Evolutionary conservation across 768 basidiomycete species (phyloP).

Genomic region (Lentinula lateritia): DNA sequence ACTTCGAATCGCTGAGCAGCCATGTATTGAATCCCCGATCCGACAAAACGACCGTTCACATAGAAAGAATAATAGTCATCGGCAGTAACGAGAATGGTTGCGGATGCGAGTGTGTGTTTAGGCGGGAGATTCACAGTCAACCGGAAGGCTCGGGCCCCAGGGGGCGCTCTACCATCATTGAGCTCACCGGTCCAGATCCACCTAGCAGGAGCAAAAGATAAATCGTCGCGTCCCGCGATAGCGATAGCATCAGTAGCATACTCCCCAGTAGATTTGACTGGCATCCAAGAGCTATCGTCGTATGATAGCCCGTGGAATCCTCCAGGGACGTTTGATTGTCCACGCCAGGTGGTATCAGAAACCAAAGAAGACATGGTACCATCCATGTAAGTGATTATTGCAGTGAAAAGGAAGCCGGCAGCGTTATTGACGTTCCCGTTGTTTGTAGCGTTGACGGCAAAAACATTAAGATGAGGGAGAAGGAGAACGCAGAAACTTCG

Average conservation of each 20-base stretch:
- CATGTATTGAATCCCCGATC: slow-evolving; percentile 3
- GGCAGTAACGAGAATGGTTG: slow-evolving; percentile 18
- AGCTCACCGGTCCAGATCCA: slow-evolving; percentile 24
- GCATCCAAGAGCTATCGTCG: slow-evolving; percentile 18
- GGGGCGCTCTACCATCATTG: slow-evolving; percentile 9
- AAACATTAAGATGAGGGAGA: slow-evolving; percentile 13
- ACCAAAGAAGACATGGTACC: slow-evolving; percentile 18
- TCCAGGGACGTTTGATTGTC: slow-evolving; percentile 15
- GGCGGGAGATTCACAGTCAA: slow-evolving; percentile 16
- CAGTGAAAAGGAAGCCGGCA: slow-evolving; percentile 22
- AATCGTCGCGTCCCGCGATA: slow-evolving; percentile 12
- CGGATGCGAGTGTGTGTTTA: slow-evolving; percentile 17
- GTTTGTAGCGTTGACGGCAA: slow-evolving; percentile 25
- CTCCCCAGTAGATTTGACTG: slow-evolving; percentile 12
- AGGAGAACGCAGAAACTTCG: slow-evolving; percentile 17
- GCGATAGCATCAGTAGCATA: slow-evolving; percentile 22
- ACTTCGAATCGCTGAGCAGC: slow-evolving; percentile 3
- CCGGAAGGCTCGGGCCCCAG: slow-evolving; percentile 22
- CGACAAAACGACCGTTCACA: slow-evolving; percentile 20
- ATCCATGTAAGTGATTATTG: slow-evolving; percentile 20
- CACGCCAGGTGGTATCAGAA: slow-evolving; percentile 19
- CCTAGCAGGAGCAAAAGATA: slow-evolving; percentile 15
- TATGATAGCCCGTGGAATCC: slow-evolving; percentile 19
- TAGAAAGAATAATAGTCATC: slow-evolving; percentile 24
- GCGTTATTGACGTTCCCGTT: slow-evolving; percentile 14